Conservation (phyloP, 306 rosid species). For the Acacia confusa region DNA sequence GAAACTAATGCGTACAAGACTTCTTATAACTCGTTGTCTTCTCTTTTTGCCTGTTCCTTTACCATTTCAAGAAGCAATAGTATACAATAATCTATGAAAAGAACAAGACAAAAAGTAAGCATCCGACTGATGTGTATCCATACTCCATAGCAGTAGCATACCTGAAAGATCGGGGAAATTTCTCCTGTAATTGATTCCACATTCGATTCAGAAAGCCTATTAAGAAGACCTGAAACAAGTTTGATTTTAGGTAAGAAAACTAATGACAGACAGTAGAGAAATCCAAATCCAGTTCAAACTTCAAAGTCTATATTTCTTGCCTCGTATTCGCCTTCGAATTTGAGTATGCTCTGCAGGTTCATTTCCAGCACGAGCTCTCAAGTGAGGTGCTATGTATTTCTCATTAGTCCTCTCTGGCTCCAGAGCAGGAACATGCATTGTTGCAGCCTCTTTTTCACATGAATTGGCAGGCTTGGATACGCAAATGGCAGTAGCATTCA, state of each 20-base stretch:
- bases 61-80: conserved; percentile 4
- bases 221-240: conserved; percentile 61
- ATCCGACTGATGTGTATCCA: background rate
- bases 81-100: background rate
- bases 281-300: conserved; percentile 25
- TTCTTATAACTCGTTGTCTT: background rate
- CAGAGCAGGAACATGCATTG: conserved; percentile 37
- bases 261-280: background rate
- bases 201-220: conserved; percentile 67
- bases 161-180: conserved; percentile 55
- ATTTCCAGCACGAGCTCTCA: conserved; percentile 65
- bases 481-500: conserved; percentile 11
- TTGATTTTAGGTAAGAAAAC: conserved; percentile 14
- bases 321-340: conserved; percentile 62
- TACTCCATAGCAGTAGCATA: conserved; percentile 18
- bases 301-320: conserved; percentile 34
- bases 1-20: background rate
- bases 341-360: conserved; percentile 74
- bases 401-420: conserved; percentile 29
- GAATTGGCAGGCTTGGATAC: conserved; percentile 29
- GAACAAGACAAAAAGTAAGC: conserved; percentile 6
- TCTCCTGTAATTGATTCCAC: conserved; percentile 77
- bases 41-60: background rate
- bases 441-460: conserved; percentile 22
- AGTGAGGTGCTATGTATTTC: conserved; percentile 75